These are phyloP conservation scores for Penicillium cinerascens DNA, from an alignment of 495 filamentous ascomycete species.

Conservation along the genomic window DNA sequence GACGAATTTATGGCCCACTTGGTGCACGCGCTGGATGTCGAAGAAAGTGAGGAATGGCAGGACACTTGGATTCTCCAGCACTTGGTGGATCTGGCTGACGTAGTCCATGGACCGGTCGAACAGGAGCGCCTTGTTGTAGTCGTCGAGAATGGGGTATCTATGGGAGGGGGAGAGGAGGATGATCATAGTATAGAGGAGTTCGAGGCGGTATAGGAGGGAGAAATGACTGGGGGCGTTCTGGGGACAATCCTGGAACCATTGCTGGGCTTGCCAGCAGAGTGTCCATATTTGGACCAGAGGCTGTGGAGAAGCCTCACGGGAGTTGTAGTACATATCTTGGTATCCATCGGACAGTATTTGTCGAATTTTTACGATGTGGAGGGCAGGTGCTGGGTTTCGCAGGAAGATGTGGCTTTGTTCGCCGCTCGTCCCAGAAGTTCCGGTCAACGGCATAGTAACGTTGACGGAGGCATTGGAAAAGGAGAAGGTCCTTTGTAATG, in stretches of 20 bases:
- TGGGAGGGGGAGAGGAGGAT: conserved; percentile 76
- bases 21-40: conserved; percentile 40
- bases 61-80: conserved; percentile 29
- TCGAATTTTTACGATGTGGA: conserved; percentile 72
- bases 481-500: conserved; percentile 76
- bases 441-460: conserved; percentile 53
- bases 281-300: conserved; percentile 57
- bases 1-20: conserved; percentile 33
- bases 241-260: conserved; percentile 64
- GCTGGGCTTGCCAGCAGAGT: conserved; percentile 59
- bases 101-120: conserved; percentile 81
- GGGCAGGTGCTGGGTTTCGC: conserved; percentile 47
- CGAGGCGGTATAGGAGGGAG: conserved; percentile 69
- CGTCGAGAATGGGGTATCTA: conserved; percentile 57
- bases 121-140: conserved; percentile 69
- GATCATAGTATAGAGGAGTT: conserved; percentile 79
- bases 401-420: conserved; percentile 43
- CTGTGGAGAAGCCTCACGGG: conserved; percentile 58
- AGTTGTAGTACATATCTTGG: conserved; percentile 72
- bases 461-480: conserved; percentile 86
- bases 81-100: conserved; percentile 40
- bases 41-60: conserved; percentile 35
- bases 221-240: conserved; percentile 53
- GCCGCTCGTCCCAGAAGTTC: conserved; percentile 27
- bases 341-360: conserved; percentile 78